phyloP scores from a whole-genome alignment of 1,139 yeast species.

The Candida sp. region DNA sequence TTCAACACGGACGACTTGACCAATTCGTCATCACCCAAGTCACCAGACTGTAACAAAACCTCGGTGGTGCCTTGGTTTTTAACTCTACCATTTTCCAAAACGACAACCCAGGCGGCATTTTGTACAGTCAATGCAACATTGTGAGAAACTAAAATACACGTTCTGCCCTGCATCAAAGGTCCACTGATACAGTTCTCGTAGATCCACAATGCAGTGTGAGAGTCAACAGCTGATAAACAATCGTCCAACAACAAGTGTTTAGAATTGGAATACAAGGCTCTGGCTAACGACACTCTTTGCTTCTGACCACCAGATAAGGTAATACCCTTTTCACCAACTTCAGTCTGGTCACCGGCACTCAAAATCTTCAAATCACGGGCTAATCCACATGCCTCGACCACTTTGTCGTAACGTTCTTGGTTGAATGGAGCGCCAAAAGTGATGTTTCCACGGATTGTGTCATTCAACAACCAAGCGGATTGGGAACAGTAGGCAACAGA shows the following conservation, averaged over 20 bases:
- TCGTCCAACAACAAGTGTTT: constrained; percentile 87
- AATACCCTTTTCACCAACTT: constrained; percentile 96
- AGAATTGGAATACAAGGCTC: constrained; percentile 90
- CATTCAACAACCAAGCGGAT: constrained; percentile 94
- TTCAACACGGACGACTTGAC: constrained; percentile 68
- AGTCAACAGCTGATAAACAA: constrained; percentile 95
- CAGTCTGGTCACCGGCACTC: constrained; percentile 85
- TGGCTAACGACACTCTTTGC: constrained; percentile 93
- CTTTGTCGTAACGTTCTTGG: constrained; percentile 76
- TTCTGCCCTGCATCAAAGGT: constrained; percentile 81
- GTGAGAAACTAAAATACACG: constrained; percentile 92
- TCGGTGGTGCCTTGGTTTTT: constrained; percentile 79
- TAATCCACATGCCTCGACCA: constrained; percentile 86
- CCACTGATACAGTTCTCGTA: constrained; percentile 92
- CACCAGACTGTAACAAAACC: constrained; percentile 56
- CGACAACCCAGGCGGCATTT: constrained; percentile 78
- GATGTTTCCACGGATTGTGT: constrained; percentile 83
- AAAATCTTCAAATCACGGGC: constrained; percentile 79
- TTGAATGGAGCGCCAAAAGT: constrained; percentile 76
- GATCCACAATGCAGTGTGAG: constrained; percentile 94
- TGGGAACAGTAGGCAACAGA: constrained; percentile 97
- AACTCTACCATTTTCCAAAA: constrained; percentile 85
- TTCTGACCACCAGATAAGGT: constrained; percentile 98
- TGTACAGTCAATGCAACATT: constrained; percentile 88
- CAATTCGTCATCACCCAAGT: constrained; percentile 74